These are phyloP conservation scores for Blepharisma stoltei DNA, from an alignment of 73 alveolate species.

Conservation along the genomic window DNA sequence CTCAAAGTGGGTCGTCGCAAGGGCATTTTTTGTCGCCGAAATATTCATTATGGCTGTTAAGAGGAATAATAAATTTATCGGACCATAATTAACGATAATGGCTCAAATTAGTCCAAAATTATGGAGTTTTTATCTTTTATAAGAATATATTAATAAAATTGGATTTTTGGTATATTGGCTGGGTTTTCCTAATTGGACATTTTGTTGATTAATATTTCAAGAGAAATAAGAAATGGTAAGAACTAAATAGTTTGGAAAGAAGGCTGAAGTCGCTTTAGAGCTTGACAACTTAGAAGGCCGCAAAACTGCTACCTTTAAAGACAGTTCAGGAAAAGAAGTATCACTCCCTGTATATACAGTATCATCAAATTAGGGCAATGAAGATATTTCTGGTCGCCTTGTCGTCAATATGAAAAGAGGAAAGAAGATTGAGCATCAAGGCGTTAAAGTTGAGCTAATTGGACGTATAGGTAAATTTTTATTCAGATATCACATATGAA, in stretches of 20 bases:
- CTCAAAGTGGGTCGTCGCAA: too few relatives aligned
- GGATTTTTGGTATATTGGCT: too few relatives aligned
- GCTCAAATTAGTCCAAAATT: too few relatives aligned
- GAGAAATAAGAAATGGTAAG: not conserved
- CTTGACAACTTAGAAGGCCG: slow-evolving; percentile 42
- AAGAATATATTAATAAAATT: too few relatives aligned
- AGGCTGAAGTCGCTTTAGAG: not conserved
- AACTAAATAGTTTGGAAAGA: not conserved
- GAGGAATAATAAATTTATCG: too few relatives aligned
- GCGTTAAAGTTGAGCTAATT: slow-evolving; percentile 81
- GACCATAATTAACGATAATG: too few relatives aligned
- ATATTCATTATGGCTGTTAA: too few relatives aligned
- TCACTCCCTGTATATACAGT: slow-evolving; percentile 55
- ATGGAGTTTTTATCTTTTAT: too few relatives aligned
- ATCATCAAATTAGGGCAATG: slow-evolving; percentile 63
- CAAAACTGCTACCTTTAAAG: slow-evolving; percentile 52
- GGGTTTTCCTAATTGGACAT: too few relatives aligned
- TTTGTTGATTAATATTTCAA: too few relatives aligned
- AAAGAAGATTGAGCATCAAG: slow-evolving; percentile 78
- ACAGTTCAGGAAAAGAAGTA: slow-evolving; percentile 41
- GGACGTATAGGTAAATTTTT: slow-evolving; percentile 51
- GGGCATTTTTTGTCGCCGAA: too few relatives aligned
- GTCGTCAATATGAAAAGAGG: slow-evolving; percentile 50
- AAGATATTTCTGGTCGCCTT: slow-evolving; percentile 75
- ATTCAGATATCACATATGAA: slow-evolving; percentile 38